These are phyloP conservation scores for Aspergillus pseudoterreus DNA, from an alignment of 2,329 filamentous ascomycete species.

Conservation along the genomic window DNA sequence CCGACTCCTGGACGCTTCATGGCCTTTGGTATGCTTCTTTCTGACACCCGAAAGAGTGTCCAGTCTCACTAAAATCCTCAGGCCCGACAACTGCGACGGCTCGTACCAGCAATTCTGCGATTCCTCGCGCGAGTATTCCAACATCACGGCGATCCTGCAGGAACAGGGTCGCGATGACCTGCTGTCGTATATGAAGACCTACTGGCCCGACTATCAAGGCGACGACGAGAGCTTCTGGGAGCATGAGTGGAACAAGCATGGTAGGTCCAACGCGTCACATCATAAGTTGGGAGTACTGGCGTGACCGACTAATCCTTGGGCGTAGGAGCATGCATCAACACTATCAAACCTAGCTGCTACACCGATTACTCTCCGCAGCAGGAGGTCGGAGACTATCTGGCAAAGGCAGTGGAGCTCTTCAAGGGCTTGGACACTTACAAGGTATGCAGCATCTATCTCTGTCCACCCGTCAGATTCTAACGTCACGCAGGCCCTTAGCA, in stretches of 20 bases:
- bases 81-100: constrained; percentile 55
- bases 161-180: constrained; percentile 48
- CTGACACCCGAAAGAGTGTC: neutral
- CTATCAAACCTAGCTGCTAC: constrained; percentile 64
- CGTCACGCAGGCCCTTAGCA: constrained; percentile 45
- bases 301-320: neutral
- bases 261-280: constrained; percentile 6
- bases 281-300: too few relatives aligned
- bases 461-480: neutral
- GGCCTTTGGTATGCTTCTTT: constrained; percentile 47
- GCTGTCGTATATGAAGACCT: constrained; percentile 56
- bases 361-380: constrained; percentile 51
- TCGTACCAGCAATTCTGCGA: constrained; percentile 57
- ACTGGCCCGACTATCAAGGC: constrained; percentile 57
- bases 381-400: constrained; percentile 58
- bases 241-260: constrained; percentile 70
- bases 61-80: constrained; percentile 12
- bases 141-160: constrained; percentile 55
- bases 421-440: constrained; percentile 54
- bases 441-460: constrained; percentile 22
- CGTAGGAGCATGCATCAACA: constrained; percentile 63
- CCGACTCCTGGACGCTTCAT: constrained; percentile 57
- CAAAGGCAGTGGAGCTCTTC: constrained; percentile 54
- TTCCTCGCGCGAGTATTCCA: constrained; percentile 50
- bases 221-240: constrained; percentile 61